Evolutionary conservation across 2,329 filamentous ascomycete species (phyloP), one percentile per base, ranked within the genome.

Genomic region (Trichoderma breve): DNA sequence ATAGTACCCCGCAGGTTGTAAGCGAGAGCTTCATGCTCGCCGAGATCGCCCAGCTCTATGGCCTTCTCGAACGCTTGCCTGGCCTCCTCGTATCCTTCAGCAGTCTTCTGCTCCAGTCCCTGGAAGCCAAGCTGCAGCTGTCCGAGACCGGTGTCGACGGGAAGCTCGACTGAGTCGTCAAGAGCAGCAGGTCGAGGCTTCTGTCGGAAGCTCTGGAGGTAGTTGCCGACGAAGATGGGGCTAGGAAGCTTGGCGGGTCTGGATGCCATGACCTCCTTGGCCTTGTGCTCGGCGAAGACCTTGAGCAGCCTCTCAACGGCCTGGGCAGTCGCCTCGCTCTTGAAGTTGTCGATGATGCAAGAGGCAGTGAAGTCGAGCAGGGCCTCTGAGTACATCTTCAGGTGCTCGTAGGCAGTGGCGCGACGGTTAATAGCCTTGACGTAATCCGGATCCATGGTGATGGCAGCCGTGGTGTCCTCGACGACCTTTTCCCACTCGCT

Each of bases 1-100:
- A 98, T 98, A 39, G 96, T 99, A 73, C 95, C 96, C 71, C 95
- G 92, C 90, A 97, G 92, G 86, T 98, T 99, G 83, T 98, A 93
- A 15, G 95, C 96, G 76, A 97, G 90, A 4, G 94, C 94, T 83
- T 98, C 95, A 78, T 93, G 89, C 76, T 95, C 90, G 62, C 87
- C 94, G 21, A 98, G 88, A 55, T 93, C 92, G 55, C 91, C 92
- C 39, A 95, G 84, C 83, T 97, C 92, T 68, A 98, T 82, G 0
- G 96, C 94, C 83, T 93, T 93, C 80, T 97, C 93, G 78, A 98
- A 98, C 34, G 94, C 92, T 47, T 88, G 84, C 3, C 93, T 90
- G 55, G 95, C 96, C 82, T 97, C 93, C 76, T 97, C 92, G 80
- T 98, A 99, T 58, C 94, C 93, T 74, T 97, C 94, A 28, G 90